These are phyloP conservation scores for Imleria badia DNA, from an alignment of 768 basidiomycete genomes.

Conservation along the genomic window DNA sequence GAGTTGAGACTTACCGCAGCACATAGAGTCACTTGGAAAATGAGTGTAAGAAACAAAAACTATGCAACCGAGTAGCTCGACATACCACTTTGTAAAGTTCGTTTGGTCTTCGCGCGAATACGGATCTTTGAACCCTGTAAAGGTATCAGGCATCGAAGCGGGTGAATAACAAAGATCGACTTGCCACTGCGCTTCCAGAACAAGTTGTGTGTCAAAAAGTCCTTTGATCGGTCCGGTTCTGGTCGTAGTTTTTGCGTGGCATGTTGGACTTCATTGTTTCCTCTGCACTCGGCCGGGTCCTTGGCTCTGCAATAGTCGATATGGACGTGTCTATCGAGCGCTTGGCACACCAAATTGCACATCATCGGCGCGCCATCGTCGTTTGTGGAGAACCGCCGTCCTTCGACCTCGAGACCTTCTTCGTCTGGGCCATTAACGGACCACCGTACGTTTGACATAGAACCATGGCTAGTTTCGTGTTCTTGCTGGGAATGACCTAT, in stretches of 20 bases:
- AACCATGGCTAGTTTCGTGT: slow-evolving; percentile 61
- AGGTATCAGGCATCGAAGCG: not conserved
- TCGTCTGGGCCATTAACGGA: slow-evolving; percentile 52
- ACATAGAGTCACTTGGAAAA: slow-evolving; percentile 48
- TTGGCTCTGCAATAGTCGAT: slow-evolving; percentile 53
- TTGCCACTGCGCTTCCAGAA: slow-evolving; percentile 57
- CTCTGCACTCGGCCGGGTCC: slow-evolving; percentile 33
- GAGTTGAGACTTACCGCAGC: slow-evolving; percentile 36
- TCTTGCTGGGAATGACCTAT: slow-evolving; percentile 56
- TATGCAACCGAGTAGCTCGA: not conserved
- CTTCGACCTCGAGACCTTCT: slow-evolving; percentile 46
- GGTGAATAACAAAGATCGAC: not conserved
- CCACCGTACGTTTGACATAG: slow-evolving; percentile 59
- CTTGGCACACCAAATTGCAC: slow-evolving; percentile 53
- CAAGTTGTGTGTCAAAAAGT: slow-evolving; percentile 53
- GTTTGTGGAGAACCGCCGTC: slow-evolving; percentile 49
- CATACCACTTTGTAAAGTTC: slow-evolving; percentile 53
- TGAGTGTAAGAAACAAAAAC: not conserved
- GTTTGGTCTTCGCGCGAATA: slow-evolving; percentile 56
- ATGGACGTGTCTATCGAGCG: slow-evolving; percentile 54
- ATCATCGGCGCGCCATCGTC: slow-evolving; percentile 63
- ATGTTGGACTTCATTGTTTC: slow-evolving; percentile 46
- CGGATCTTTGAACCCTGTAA: slow-evolving; percentile 59
- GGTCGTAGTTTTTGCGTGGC: slow-evolving; percentile 41
- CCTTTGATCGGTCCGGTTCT: slow-evolving; percentile 46